Conservation (phyloP, 805 yeast genomes). For the Candida yuanshanica region DNA sequence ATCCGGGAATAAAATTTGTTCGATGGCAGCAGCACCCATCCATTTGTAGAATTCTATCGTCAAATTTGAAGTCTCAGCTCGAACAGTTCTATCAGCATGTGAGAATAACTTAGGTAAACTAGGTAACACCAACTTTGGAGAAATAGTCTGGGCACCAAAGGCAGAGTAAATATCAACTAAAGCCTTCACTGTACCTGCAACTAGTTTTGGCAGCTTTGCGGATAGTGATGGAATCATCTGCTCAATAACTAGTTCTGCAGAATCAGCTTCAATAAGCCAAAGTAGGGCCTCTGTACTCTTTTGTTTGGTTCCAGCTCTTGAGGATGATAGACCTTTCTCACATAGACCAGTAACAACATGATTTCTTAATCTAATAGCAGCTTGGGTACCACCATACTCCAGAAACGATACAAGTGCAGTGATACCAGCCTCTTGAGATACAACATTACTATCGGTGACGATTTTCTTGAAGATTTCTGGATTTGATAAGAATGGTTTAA, state of each 20-base stretch:
- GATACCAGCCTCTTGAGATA: conserved; percentile 84
- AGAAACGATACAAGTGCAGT: conserved; percentile 48
- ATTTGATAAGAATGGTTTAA: conserved; percentile 41
- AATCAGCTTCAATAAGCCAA: conserved; percentile 57
- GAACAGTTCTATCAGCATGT: conserved; percentile 82
- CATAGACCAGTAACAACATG: conserved; percentile 47
- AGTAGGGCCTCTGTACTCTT: conserved; percentile 58
- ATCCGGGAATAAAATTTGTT: conserved; percentile 53
- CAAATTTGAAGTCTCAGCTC: conserved; percentile 69
- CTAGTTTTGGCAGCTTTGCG: conserved; percentile 71
- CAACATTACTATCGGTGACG: conserved; percentile 78
- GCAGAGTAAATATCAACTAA: conserved; percentile 41
- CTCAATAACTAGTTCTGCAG: conserved; percentile 63
- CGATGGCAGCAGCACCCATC: conserved; percentile 54
- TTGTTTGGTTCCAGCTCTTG: conserved; percentile 68
- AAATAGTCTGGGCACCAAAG: conserved; percentile 59
- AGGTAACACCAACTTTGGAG: conserved; percentile 54
- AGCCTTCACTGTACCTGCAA: conserved; percentile 59
- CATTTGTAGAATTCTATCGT: conserved; percentile 67
- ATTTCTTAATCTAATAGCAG: conserved; percentile 35
- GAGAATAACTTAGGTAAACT: conserved; percentile 63
- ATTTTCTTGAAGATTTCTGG: conserved; percentile 54
- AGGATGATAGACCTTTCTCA: conserved; percentile 77
- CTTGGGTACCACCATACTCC: conserved; percentile 47
- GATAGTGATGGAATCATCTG: conserved; percentile 55